Conservation (phyloP, 257 asterid species). For the Nicotiana benthamiana region DNA sequence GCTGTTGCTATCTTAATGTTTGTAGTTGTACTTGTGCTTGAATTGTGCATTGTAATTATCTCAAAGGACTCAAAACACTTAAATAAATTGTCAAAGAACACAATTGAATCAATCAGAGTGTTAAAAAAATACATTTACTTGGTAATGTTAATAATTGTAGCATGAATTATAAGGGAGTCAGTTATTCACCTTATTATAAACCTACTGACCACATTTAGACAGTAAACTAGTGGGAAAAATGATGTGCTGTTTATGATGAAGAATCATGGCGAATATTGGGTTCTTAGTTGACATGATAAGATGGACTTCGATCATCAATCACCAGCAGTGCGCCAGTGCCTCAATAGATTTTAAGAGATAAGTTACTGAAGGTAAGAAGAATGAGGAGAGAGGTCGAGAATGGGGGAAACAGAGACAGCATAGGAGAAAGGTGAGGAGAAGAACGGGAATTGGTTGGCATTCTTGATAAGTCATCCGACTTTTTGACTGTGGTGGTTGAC, state of each 20-base stretch:
- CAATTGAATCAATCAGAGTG: neutral
- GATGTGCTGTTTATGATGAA: neutral
- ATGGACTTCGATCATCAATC: neutral
- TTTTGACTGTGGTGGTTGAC: neutral
- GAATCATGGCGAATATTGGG: neutral
- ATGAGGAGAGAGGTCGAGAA: neutral
- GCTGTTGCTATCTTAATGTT: neutral
- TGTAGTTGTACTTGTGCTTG: neutral
- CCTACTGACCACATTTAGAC: neutral
- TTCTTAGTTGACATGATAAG: neutral
- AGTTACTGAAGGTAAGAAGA: neutral
- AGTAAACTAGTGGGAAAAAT: neutral
- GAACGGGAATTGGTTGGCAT: neutral
- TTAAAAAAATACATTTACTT: neutral
- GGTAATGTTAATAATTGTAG: neutral
- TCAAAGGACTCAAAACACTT: neutral
- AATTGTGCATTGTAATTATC: neutral
- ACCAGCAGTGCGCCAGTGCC: neutral
- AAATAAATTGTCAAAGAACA: neutral
- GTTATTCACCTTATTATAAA: neutral
- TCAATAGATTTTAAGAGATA: neutral
- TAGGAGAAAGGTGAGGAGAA: neutral
- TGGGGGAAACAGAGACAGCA: neutral
- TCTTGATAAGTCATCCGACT: neutral
- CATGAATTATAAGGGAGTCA: neutral